Evolutionary conservation across 2,329 filamentous ascomycete species (phyloP), one percentile per base, ranked within the genome.

Genomic region (Orbilia blumenaviensis): DNA sequence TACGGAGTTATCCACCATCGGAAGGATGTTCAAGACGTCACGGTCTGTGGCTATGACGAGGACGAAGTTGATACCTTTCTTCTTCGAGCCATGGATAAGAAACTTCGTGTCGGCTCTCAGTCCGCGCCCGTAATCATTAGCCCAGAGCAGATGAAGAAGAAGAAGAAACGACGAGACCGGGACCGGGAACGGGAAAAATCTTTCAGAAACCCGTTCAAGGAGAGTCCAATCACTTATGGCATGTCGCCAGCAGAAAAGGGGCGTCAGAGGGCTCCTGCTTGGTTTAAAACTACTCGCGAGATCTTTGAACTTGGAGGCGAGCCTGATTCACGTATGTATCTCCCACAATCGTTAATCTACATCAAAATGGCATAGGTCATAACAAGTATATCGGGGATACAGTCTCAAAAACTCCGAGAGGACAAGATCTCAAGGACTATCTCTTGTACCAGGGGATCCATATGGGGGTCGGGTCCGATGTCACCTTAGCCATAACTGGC

Each of bases 391-490:
- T 34, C 2, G 16, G 10, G n/a, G 18, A 9, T 56, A 23, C n/a
- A 62, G 56, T 62, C 21, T 23, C 14, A 48, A 38, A 61, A 38
- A 42, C 27, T 2, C 12, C 25, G 9, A 27, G 50, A 38, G 56
- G 62, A 16, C 42, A 50, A 25, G 64, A 76, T 2, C 72, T 76
- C 25, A 69, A 76, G 25, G 64, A 76, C 25, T 66, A 69, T 34
- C 41, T 76, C 9, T 27, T 76, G 14, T 76, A 76, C 32, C 48
- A 64, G 12, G 72, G 72, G 1, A 32, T 76, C 23, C n/a, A 54
- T 5, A 16, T 76, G 3, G 72, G 72, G 32, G n/a, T 46, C 1
- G 16, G 23, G 3, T 76, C 72, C 6, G 72, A 76, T 34, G 18
- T 76, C 23, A 66, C 41, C 1, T n/a, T 76, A 3, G 23, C 50